Evolutionary conservation across 352 stramenopile species (phyloP), one percentile per base, ranked within the genome.

Genomic region (Phytopythium boreale): DNA sequence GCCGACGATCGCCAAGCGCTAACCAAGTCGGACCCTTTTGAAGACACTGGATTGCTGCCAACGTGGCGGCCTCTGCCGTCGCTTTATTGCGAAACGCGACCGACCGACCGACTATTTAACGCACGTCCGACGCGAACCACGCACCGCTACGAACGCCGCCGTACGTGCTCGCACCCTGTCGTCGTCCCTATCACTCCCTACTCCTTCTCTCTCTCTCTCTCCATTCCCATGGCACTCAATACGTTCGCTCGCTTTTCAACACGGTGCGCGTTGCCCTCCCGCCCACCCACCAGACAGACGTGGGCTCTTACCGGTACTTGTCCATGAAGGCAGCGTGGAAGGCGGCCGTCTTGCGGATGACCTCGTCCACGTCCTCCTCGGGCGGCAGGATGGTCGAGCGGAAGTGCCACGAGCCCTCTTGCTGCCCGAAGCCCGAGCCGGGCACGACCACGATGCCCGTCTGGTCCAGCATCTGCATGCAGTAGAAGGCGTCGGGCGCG

Each of bases 371-470:
- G 55, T 96, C 87, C 17, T 98, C 94, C 71, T 99, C 96, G 1
- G 95, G 87, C n/a, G 97, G 97, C 65, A 99, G 76, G 66, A 99
- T 99, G 44, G 98, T 99, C 17, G 97, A 99, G 56, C 98, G 93
- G 76, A 99, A 99, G 81, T 99, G 97, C 83, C 89, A 99, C 64
- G 97, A 98, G 56, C 96, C 97, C 39, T 93, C 82, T 66, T 95
- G 78, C 80, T 99, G 97, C 27, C 91, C 96, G 79, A 99, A 99
- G 26, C 98, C 98, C 67, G 90, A 98, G 57, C 97, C 97, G 26
- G 98, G 97, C 20, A 99, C 98, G 39, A 99, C 94, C 61, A 98
- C 97, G 66, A 99, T 98, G 66, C 98, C 98, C 19, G 97, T 99
- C 31, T 83, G 64, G 70, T 99, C 90, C 58, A 99, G 84, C 71